phyloP scores from a whole-genome alignment of 768 basidiomycete species.

The Pulveroboletus ravenelii region DNA sequence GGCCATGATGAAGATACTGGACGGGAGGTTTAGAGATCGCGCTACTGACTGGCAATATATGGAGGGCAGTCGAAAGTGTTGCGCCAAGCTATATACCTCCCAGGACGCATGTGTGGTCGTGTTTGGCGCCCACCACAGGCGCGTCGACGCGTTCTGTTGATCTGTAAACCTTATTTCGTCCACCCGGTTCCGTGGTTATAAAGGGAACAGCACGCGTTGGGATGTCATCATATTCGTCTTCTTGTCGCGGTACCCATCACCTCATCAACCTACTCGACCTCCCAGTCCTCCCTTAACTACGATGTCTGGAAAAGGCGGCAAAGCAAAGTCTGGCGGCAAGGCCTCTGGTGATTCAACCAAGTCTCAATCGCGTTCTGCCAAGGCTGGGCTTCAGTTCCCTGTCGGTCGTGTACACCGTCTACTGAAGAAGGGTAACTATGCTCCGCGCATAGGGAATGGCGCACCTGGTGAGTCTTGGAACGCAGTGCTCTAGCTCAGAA shows the following conservation, averaged over 20 bases:
- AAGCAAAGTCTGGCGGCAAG: constrained; percentile 68
- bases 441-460: constrained; percentile 52
- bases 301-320: constrained; percentile 43
- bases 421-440: constrained; percentile 56
- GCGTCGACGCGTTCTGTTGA: constrained; percentile 37
- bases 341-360: constrained; percentile 37
- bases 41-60: constrained; percentile 11
- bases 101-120: constrained; percentile 34
- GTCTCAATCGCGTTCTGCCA: constrained; percentile 37
- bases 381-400: constrained; percentile 43
- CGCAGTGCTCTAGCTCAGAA: too few species aligned
- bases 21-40: constrained; percentile 6
- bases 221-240: constrained; percentile 7
- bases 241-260: background rate
- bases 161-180: constrained; percentile 32
- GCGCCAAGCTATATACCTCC: constrained; percentile 15
- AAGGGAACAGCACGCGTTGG: constrained; percentile 15
- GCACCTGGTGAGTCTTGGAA: constrained; percentile 36
- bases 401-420: constrained; percentile 61
- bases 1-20: constrained; percentile 41
- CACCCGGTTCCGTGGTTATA: constrained; percentile 22
- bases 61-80: background rate
- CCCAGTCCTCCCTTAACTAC: constrained; percentile 4
- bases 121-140: constrained; percentile 29
- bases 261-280: background rate